Percentiles rank a stretch among this genome's conserved stretches.
These are phyloP conservation scores for Astrothelium macrocarpum DNA, from an alignment of 495 filamentous ascomycete species.

Conservation along the genomic window DNA sequence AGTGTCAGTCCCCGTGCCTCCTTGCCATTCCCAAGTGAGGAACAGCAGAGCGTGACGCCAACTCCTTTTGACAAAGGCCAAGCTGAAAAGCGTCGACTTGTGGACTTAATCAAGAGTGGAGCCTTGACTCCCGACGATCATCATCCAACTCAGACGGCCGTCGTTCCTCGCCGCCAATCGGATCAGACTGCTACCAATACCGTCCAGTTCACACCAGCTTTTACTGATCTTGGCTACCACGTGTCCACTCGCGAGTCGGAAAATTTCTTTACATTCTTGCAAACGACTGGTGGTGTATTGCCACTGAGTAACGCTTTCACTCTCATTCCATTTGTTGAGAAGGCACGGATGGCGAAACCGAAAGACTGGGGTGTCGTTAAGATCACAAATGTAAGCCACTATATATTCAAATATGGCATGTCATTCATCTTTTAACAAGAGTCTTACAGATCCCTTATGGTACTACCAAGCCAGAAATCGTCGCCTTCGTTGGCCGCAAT, in stretches of 20 bases:
- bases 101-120: slow-evolving; percentile 2
- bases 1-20: background rate
- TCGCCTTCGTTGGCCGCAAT: slow-evolving; percentile 60
- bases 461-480: slow-evolving; percentile 55
- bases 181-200: background rate
- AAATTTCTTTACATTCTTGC: background rate
- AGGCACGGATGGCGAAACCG: slow-evolving; percentile 13
- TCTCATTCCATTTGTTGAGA: slow-evolving; percentile 20
- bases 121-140: background rate
- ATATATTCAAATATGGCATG: background rate
- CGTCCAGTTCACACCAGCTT: background rate
- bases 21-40: background rate
- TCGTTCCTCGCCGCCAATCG: background rate
- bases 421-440: background rate
- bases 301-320: slow-evolving; percentile 14
- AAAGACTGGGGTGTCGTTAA: slow-evolving; percentile 31
- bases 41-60: background rate
- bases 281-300: background rate
- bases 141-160: background rate
- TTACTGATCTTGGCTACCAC: background rate
- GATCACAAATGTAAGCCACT: slow-evolving; percentile 30
- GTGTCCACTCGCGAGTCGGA: background rate
- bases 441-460: slow-evolving; percentile 55
- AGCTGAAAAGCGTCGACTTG: slow-evolving; percentile 2
- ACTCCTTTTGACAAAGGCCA: background rate